phyloP scores from a whole-genome alignment of 1,284 basidiomycete genomes.

The Microbotryum lychnidis-dioicae region DNA sequence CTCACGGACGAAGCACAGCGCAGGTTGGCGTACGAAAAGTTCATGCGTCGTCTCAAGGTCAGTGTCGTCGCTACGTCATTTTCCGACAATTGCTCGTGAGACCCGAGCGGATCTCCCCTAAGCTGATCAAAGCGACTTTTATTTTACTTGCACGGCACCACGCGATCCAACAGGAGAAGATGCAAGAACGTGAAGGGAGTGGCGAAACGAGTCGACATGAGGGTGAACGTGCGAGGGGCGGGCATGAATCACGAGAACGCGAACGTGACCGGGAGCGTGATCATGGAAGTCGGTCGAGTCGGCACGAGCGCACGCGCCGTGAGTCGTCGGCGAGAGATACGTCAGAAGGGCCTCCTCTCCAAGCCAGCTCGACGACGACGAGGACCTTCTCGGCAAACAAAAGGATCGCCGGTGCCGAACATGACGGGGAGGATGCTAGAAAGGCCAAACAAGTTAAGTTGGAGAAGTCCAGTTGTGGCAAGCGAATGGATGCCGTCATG shows the following conservation, averaged over 20 bases:
- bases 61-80: constrained; percentile 11
- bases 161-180: constrained; percentile 52
- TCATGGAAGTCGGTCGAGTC: constrained; percentile 1
- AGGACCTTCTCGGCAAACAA: no score
- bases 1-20: constrained; percentile 67
- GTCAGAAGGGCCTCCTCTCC: no score
- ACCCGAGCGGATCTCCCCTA: neutral
- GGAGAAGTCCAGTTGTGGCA: no score
- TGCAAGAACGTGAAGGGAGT: constrained; percentile 56
- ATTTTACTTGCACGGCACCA: neutral
- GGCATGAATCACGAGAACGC: constrained; percentile 8
- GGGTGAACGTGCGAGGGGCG: constrained; percentile 68
- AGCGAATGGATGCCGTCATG: no score
- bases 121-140: neutral
- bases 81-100: no score
- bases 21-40: constrained; percentile 71
- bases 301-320: no score
- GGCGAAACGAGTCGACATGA: constrained; percentile 59
- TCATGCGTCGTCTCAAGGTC: constrained; percentile 74
- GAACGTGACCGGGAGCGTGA: constrained; percentile 40
- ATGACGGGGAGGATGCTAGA: no score
- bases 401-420: no score
- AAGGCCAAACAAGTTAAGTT: no score
- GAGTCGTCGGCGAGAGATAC: no score
- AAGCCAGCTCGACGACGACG: no score